Base-by-base conservation (phyloP, 179 eudicot genomes). In the Patellifolia procumbens region DNA sequence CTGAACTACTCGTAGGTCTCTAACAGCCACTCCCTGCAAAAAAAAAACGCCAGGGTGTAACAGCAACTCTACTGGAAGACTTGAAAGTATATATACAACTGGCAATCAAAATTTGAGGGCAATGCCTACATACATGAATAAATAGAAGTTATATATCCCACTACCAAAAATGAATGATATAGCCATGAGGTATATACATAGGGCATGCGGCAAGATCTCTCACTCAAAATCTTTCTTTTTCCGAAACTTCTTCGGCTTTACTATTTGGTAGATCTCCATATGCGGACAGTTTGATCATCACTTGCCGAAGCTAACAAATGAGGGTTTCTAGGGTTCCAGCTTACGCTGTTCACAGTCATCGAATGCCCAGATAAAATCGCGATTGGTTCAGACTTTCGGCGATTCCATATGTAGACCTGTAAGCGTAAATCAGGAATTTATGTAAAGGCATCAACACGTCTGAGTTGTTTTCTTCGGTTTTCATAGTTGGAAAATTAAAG, bases 271-370 rank as follows among this genome's bases (percentile, higher is more conserved):
- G 97, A 83, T 53, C 97, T 97, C 99, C 99, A 95, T 79, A 95
- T 89, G 43, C 99, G 97, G 64, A 95, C 86, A 4, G 97, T 95
- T n/a, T 88, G 87, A 88, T 95, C 99, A 70, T 95, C 98, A 66
- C 99, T 93, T 16, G 97, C 99, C 32, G 99, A 95, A 76, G 99
- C 99, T 85, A 95, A 77, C 92, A 95, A 87, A 42, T 81, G 82
- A 26, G 88, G 93, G 83, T 85, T 87, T 76, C 22, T 80, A 1
- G 95, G 95, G 76, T 93, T 95, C 98, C 99, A 95, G 84, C 97
- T 93, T 58, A 95, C 99, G 29, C 91, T 91, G 74, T 95, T 95
- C 59, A 95, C 99, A 2, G 95, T 93, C 91, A 75, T 86, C 7
- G 80, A 78, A 74, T 95, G 99, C 32, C 99, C 99, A 6, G 87